Base-by-base conservation (phyloP, 441 rosid genomes). In the Geranium incanum region DNA sequence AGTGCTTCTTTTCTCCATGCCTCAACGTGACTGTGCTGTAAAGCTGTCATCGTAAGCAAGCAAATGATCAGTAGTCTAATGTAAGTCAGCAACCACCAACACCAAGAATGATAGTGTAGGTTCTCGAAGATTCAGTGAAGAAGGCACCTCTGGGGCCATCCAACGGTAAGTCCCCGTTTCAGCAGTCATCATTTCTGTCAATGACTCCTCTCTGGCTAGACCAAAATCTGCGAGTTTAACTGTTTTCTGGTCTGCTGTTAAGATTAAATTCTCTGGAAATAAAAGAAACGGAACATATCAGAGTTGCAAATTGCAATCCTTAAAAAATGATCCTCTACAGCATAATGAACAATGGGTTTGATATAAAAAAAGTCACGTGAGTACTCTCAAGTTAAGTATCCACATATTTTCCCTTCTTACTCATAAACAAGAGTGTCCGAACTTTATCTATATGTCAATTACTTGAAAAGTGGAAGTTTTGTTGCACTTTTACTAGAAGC, bases 171-270 rank as follows among this genome's bases (percentile, higher is more conserved):
- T 87, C 77, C 91, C 91, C 0, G 91, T 87, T 78, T 87, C 91
- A 68, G 91, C 88, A 0, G 91, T 87, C 91, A 87, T 87, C 89
- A 87, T 87, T 76, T 87, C 91, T 13, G 91, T 87, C 15, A 87
- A 70, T 36, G 91, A 85, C 77, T 87, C 91, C 81, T 87, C 91
- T 80, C 91, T 84, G 15, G 91, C 91, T 74, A 87, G 79, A 65
- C 88, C 91, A 68, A 87, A 87, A 76, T 87, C 91, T 6, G 91
- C 88, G 55, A 87, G 84, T 77, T 87, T 87, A 23, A 85, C 80
- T 62, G 89, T 87, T 78, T 75, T 78, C 66, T 79, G 85, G 76
- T 87, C 91, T 72, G 86, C 87, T 9, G 88, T 84, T 78, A 87
- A 79, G 74, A 87, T 88, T 72, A 87, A 78, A 70, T 87, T 87